phyloP scores from a whole-genome alignment of 1,284 basidiomycete genomes.

The Macrocystidia cucumis region DNA sequence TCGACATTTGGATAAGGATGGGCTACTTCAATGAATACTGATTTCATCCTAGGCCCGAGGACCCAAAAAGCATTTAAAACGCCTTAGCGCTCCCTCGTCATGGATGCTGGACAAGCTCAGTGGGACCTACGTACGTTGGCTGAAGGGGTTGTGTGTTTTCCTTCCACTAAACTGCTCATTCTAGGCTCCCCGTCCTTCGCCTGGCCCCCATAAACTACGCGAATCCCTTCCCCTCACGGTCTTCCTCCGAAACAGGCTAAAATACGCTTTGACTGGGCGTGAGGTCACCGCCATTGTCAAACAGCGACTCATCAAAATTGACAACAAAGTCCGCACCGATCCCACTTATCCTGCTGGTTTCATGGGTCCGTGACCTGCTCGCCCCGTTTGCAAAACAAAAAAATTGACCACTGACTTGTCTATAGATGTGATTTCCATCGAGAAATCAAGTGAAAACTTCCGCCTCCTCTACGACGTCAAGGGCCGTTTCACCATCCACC shows the following conservation, averaged over 20 bases:
- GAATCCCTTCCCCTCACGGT: slow-evolving; percentile 93
- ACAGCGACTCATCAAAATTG: slow-evolving; percentile 98
- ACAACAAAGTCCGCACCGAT: slow-evolving; percentile 98
- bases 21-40: slow-evolving; percentile 9
- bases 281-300: slow-evolving; percentile 95
- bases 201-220: slow-evolving; percentile 98
- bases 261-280: slow-evolving; percentile 95
- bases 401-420: neutral
- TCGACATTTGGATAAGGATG: slow-evolving; percentile 26
- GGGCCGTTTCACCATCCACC: slow-evolving; percentile 99
- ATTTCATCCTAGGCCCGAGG: slow-evolving; percentile 69
- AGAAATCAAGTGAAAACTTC: slow-evolving; percentile 99
- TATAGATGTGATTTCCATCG: slow-evolving; percentile 91
- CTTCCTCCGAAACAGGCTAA: slow-evolving; percentile 98
- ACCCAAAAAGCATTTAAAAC: slow-evolving; percentile 99
- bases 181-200: slow-evolving; percentile 91
- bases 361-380: slow-evolving; percentile 67
- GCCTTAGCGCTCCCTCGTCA: slow-evolving; percentile 93
- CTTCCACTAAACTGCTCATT: slow-evolving; percentile 8
- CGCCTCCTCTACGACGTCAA: slow-evolving; percentile 99
- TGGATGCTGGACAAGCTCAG: slow-evolving; percentile 99
- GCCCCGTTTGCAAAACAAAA: neutral
- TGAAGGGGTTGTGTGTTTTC: slow-evolving; percentile 8
- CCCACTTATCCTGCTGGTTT: slow-evolving; percentile 96
- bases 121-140: slow-evolving; percentile 83